These are phyloP conservation scores for Eleusine indica DNA, from an alignment of 176 grass and related monocot species.

Conservation along the genomic window DNA sequence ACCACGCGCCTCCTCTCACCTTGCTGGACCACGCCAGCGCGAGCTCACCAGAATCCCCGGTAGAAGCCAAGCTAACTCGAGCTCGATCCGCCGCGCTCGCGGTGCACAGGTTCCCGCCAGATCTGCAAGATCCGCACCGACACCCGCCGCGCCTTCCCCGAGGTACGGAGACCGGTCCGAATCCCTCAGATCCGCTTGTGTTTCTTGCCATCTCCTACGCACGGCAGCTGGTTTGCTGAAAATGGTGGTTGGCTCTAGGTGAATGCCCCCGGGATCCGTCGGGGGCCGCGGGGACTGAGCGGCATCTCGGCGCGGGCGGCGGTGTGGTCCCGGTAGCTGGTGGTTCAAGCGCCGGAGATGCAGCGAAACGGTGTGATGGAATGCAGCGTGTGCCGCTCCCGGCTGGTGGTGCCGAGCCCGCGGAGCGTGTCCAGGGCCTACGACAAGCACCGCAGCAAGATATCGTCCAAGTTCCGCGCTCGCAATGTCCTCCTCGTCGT, in stretches of 20 bases:
- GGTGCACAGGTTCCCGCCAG: slow-evolving; percentile 34
- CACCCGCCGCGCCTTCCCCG: slow-evolving; percentile 11
- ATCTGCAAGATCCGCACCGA: slow-evolving; percentile 58
- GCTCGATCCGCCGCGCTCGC: slow-evolving; percentile 8
- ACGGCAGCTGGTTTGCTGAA: not conserved
- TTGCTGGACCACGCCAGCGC: not conserved
- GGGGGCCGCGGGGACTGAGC: slow-evolving; percentile 1
- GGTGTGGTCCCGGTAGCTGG: slow-evolving; percentile 23
- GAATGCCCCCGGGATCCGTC: slow-evolving; percentile 44
- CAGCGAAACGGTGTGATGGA: slow-evolving; percentile 83
- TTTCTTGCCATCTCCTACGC: not conserved
- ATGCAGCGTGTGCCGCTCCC: slow-evolving; percentile 76
- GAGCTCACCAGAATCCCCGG: not conserved
- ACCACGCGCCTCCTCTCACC: not conserved
- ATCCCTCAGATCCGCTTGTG: slow-evolving; percentile 34
- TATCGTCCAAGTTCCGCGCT: slow-evolving; percentile 72
- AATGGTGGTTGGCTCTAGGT: slow-evolving; percentile 26
- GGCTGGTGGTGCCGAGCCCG: slow-evolving; percentile 75
- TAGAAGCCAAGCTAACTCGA: not conserved
- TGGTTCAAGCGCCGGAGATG: slow-evolving; percentile 42
- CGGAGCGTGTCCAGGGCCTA: slow-evolving; percentile 85
- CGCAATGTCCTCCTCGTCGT: slow-evolving; percentile 82
- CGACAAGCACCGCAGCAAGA: slow-evolving; percentile 86
- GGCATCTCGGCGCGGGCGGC: slow-evolving; percentile 21
- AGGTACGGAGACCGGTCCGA: slow-evolving; percentile 27